Conservation (phyloP, 1,284 basidiomycete species). For the Pseudozyma flocculosa region DNA sequence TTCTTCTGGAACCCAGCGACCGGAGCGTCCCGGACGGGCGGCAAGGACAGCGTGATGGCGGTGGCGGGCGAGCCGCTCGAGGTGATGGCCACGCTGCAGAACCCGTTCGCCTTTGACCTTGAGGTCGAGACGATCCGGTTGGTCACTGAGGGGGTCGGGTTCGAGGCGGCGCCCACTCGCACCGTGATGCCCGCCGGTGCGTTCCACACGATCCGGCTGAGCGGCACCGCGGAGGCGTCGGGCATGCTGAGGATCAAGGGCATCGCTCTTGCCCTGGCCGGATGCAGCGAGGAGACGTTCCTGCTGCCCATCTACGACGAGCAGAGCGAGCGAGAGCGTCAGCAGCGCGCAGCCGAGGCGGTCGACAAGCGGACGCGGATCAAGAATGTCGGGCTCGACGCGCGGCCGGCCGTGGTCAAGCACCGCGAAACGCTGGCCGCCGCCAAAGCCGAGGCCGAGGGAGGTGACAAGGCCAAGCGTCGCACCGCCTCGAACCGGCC, state of each 20-base stretch:
- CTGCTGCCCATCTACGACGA: constrained; percentile 73
- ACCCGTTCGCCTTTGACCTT: constrained; percentile 86
- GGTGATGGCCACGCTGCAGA: constrained; percentile 79
- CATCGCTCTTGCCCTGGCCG: constrained; percentile 73
- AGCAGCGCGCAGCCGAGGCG: constrained; percentile 65
- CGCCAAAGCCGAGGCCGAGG: neutral
- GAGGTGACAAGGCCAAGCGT: neutral
- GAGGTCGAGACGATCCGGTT: constrained; percentile 78
- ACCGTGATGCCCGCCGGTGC: constrained; percentile 73
- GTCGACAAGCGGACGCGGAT: constrained; percentile 67
- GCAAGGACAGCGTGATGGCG: constrained; percentile 64
- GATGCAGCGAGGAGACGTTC: constrained; percentile 72
- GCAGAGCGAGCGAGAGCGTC: constrained; percentile 69
- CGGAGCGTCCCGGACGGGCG: neutral
- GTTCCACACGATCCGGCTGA: constrained; percentile 72
- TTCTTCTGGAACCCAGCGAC: constrained; percentile 36
- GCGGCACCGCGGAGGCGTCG: constrained; percentile 68
- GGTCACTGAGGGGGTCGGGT: constrained; percentile 76
- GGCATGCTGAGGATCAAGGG: constrained; percentile 76
- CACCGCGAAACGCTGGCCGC: constrained; percentile 2
- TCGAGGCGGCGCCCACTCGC: constrained; percentile 66
- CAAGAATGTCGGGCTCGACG: constrained; percentile 72
- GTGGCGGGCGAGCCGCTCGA: constrained; percentile 82
- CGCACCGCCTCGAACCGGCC: neutral
- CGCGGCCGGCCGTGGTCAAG: constrained; percentile 58